Evolutionary conservation across 257 asterid species (phyloP).

Genomic region (Penstemon barbatus): DNA sequence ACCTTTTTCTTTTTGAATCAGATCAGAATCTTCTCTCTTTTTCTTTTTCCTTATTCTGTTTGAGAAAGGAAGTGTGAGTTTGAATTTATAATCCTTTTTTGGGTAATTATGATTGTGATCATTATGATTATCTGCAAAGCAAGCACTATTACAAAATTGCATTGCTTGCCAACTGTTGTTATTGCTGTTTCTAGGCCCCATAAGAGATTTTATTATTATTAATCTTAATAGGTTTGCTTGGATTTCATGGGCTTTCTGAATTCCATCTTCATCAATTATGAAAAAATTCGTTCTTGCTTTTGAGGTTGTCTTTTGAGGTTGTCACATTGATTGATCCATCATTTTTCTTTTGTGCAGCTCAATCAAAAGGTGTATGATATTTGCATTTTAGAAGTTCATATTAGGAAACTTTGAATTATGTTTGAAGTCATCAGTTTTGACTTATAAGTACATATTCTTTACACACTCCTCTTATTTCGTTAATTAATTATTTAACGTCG

Average conservation of each 20-base stretch:
- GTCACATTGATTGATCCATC: neutral
- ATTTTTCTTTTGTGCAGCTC: neutral
- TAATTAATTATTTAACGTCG: too few species aligned
- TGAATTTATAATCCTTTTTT: slow-evolving; percentile 28
- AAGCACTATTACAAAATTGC: slow-evolving; percentile 20
- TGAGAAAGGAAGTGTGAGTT: slow-evolving; percentile 39
- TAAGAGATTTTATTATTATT: neutral
- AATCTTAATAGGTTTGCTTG: neutral
- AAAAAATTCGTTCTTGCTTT: slow-evolving; percentile 12
- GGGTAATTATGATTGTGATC: slow-evolving; percentile 28
- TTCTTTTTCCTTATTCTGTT: slow-evolving; percentile 3
- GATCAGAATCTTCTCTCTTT: slow-evolving; percentile 50
- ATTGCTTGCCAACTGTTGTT: slow-evolving; percentile 30
- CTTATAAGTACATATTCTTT: too few species aligned
- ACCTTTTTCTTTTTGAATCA: slow-evolving; percentile 34
- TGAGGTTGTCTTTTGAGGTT: slow-evolving; percentile 2
- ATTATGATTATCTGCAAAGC: slow-evolving; percentile 33
- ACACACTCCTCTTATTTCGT: too few species aligned
- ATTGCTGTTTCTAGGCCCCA: neutral
- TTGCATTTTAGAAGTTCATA: neutral
- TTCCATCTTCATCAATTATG: slow-evolving; percentile 13
- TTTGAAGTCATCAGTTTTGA: too few species aligned
- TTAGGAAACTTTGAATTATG: too few species aligned
- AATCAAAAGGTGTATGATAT: neutral
- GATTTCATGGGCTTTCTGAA: slow-evolving; percentile 27